These are phyloP conservation scores for Diaporthe ampelina DNA, from an alignment of 2,329 filamentous ascomycete genomes.

Conservation along the genomic window DNA sequence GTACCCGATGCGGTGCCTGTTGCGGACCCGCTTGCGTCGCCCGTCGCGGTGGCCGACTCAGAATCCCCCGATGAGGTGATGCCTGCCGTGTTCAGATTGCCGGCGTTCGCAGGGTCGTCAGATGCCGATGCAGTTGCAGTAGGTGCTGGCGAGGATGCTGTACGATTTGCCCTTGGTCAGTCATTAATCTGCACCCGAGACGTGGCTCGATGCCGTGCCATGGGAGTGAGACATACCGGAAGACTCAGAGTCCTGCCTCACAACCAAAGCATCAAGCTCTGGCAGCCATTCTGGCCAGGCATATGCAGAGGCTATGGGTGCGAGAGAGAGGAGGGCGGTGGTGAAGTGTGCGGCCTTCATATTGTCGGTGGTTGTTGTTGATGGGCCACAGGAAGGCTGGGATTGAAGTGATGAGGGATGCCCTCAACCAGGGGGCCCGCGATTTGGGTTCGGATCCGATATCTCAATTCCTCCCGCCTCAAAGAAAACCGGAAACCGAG, in stretches of 20 bases:
- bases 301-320: slow-evolving; percentile 62
- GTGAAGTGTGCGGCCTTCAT: slow-evolving; percentile 68
- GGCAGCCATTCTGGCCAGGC: slow-evolving; percentile 70
- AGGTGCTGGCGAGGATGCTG: slow-evolving; percentile 43
- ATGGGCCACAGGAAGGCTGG: slow-evolving; percentile 25
- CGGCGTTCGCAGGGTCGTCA: slow-evolving; percentile 49
- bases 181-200: slow-evolving; percentile 16
- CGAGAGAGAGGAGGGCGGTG: slow-evolving; percentile 66
- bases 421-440: slow-evolving; percentile 27
- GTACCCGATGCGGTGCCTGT: slow-evolving; percentile 45
- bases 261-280: slow-evolving; percentile 65
- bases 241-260: slow-evolving; percentile 54
- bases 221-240: slow-evolving; percentile 37
- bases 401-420: background rate
- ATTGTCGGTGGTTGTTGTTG: slow-evolving; percentile 41
- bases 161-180: slow-evolving; percentile 40
- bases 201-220: slow-evolving; percentile 29
- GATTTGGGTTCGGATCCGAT: slow-evolving; percentile 5
- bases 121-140: slow-evolving; percentile 44
- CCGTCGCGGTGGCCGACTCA: slow-evolving; percentile 47
- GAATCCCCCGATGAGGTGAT: slow-evolving; percentile 46
- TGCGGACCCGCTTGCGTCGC: slow-evolving; percentile 42
- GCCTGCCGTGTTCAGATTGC: slow-evolving; percentile 58
- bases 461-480: background rate
- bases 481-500: background rate